These are phyloP conservation scores for Manihot esculenta DNA, from an alignment of 441 rosid species.

Conservation along the genomic window DNA sequence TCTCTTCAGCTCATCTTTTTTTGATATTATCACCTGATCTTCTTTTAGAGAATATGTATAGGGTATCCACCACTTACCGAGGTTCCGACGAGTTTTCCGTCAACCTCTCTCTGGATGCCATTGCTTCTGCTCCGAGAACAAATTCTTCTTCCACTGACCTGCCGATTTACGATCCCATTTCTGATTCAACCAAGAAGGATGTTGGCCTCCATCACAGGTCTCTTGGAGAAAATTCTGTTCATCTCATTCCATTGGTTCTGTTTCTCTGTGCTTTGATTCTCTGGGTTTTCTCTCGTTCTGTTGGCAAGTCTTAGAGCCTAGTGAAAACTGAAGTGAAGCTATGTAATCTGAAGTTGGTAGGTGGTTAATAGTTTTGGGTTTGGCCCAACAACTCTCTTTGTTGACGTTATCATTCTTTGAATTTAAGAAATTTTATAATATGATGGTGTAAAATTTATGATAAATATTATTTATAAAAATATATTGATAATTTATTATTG, in stretches of 20 bases:
- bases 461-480: no score
- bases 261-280: slow-evolving; percentile 60
- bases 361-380: no score
- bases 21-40: no score
- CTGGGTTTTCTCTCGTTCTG: slow-evolving; percentile 54
- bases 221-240: slow-evolving; percentile 48
- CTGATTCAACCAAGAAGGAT: slow-evolving; percentile 56
- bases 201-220: slow-evolving; percentile 29
- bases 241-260: slow-evolving; percentile 60
- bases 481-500: no score
- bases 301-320: slow-evolving; percentile 3
- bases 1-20: not conserved
- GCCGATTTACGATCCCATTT: slow-evolving; percentile 20
- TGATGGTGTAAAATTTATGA: no score
- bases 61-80: slow-evolving; percentile 34
- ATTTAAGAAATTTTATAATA: no score
- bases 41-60: slow-evolving; percentile 53
- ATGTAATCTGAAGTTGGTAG: no score
- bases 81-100: slow-evolving; percentile 47
- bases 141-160: slow-evolving; percentile 9
- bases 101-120: slow-evolving; percentile 28
- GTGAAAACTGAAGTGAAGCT: no score
- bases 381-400: no score
- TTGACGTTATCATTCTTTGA: no score
- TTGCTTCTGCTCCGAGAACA: no score